Percentiles rank a stretch among this genome's conserved stretches.
These are phyloP conservation scores for Trichomonas vaginalis DNA, from an alignment of 208 protist genomes.

Conservation along the genomic window DNA sequence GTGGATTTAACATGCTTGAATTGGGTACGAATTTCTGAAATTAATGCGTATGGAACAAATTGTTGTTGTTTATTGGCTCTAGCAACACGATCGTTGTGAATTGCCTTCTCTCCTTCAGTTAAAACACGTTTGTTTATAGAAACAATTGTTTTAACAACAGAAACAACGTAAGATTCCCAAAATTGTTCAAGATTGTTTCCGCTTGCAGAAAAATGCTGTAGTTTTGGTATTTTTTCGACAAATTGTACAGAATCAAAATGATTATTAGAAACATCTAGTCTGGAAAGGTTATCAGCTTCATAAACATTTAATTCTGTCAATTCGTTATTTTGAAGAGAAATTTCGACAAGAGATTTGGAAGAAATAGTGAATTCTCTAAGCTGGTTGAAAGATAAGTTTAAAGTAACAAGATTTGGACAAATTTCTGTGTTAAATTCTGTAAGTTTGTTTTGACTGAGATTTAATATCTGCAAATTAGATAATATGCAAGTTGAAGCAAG, in stretches of 20 bases:
- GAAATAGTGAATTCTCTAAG: neutral
- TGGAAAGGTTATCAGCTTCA: neutral
- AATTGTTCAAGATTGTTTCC: neutral
- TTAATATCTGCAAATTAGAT: neutral
- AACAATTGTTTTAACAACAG: neutral
- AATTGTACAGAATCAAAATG: neutral
- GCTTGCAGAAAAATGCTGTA: neutral
- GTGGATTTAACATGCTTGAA: neutral
- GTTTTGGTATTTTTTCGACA: neutral
- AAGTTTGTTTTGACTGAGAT: neutral
- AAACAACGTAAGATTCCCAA: neutral
- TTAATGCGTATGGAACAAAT: neutral
- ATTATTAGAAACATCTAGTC: neutral
- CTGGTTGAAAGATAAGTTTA: neutral
- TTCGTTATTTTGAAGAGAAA: neutral
- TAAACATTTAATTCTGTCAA: neutral
- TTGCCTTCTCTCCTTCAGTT: neutral
- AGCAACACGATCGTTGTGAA: neutral
- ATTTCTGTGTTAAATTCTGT: neutral
- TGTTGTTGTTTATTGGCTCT: neutral
- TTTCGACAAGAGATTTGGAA: neutral
- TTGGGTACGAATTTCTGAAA: neutral
- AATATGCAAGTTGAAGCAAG: neutral
- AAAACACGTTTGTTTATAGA: neutral
- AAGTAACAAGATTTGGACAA: neutral